Conservation (phyloP, 352 stramenopile species). For the Phytophthora aleatoria region DNA sequence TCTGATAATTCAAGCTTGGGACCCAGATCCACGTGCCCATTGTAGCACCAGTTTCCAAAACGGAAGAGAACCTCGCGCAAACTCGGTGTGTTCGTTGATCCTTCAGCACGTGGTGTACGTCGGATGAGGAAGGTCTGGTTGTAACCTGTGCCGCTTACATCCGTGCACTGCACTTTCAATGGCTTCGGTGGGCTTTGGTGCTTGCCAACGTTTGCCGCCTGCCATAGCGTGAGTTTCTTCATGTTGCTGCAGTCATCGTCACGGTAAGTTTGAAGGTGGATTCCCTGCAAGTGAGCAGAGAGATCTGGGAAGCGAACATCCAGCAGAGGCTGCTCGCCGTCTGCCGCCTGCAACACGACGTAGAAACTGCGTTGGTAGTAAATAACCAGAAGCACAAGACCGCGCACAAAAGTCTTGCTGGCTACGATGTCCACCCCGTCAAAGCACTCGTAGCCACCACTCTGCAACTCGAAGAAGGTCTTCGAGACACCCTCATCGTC, state of each 20-base stretch:
- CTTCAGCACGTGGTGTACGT: slow-evolving; percentile 51
- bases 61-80: slow-evolving; percentile 94
- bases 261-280: slow-evolving; percentile 85
- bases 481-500: slow-evolving; percentile 49
- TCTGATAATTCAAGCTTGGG: slow-evolving; percentile 90
- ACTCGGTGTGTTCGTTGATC: slow-evolving; percentile 38
- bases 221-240: slow-evolving; percentile 95
- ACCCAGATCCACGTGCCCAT: slow-evolving; percentile 90
- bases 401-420: slow-evolving; percentile 87
- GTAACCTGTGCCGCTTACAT: slow-evolving; percentile 81
- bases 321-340: slow-evolving; percentile 92
- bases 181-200: slow-evolving; percentile 70
- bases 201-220: slow-evolving; percentile 61
- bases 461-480: slow-evolving; percentile 95
- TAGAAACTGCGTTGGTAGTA: slow-evolving; percentile 92
- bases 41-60: slow-evolving; percentile 97
- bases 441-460: slow-evolving; percentile 85
- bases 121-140: slow-evolving; percentile 89
- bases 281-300: slow-evolving; percentile 85
- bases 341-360: slow-evolving; percentile 88
- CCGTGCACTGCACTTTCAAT: slow-evolving; percentile 85
- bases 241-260: slow-evolving; percentile 84
- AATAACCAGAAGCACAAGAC: slow-evolving; percentile 81
- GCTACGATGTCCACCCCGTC: slow-evolving; percentile 86
- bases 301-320: slow-evolving; percentile 95